Conservation (phyloP, 768 basidiomycete genomes). For the Lactarius sp. region DNA sequence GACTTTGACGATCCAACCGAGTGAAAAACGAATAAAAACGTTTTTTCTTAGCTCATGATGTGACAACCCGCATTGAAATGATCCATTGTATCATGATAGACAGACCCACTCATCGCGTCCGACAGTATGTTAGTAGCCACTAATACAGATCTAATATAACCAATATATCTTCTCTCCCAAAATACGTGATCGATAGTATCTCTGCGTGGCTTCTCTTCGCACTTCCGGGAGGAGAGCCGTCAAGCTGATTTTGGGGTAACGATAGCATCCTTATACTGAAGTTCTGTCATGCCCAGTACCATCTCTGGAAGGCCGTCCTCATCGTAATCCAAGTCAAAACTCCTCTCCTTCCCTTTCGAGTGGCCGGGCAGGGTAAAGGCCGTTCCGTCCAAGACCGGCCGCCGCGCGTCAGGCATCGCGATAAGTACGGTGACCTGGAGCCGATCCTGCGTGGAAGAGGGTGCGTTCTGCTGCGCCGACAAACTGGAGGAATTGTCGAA, state of each 20-base stretch:
- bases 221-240: not conserved
- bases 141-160: conserved; percentile 23
- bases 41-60: not conserved
- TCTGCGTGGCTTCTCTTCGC: not conserved
- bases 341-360: conserved; percentile 29
- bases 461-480: not conserved
- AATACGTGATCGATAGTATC: not conserved
- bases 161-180: conserved; percentile 1
- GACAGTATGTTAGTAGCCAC: conserved; percentile 12
- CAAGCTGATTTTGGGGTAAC: not conserved
- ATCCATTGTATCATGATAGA: conserved; percentile 7
- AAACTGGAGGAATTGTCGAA: not conserved
- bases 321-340: conserved; percentile 26
- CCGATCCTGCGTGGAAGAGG: not conserved
- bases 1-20: not conserved
- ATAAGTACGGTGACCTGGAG: conserved; percentile 54
- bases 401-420: conserved; percentile 47
- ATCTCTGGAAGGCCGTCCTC: conserved; percentile 44
- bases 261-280: conserved; percentile 28
- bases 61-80: not conserved
- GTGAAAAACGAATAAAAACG: not conserved
- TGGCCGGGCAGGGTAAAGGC: not conserved
- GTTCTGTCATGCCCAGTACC: conserved; percentile 42
- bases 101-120: not conserved
- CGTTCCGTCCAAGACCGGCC: conserved; percentile 14